Conservation (phyloP, 495 filamentous ascomycete genomes). For the Penicillium canescens region DNA sequence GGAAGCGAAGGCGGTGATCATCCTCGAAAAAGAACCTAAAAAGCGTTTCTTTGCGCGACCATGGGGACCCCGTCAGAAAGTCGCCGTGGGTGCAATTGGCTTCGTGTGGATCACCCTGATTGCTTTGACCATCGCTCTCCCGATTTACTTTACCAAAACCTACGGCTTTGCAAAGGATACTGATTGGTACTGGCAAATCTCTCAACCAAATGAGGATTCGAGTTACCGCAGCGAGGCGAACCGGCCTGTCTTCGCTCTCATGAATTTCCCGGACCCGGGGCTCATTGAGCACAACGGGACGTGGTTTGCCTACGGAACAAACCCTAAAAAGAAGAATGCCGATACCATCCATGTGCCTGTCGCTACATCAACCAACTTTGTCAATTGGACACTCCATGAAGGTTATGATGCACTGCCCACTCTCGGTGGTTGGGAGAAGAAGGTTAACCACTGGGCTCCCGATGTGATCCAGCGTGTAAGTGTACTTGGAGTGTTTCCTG, state of each 20-base stretch:
- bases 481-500: neutral
- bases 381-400: constrained; percentile 29
- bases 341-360: constrained; percentile 27
- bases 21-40: neutral
- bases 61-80: constrained; percentile 14
- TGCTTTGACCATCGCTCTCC: constrained; percentile 19
- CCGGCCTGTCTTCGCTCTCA: constrained; percentile 19
- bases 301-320: constrained; percentile 39
- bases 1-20: neutral
- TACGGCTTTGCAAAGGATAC: constrained; percentile 4
- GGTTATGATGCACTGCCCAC: constrained; percentile 32
- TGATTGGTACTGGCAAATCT: constrained; percentile 5
- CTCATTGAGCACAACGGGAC: constrained; percentile 32
- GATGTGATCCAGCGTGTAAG: constrained; percentile 38
- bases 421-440: constrained; percentile 22
- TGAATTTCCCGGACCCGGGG: constrained; percentile 41
- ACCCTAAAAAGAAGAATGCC: constrained; percentile 21
- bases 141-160: constrained; percentile 13
- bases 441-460: constrained; percentile 34
- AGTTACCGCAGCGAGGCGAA: constrained; percentile 25
- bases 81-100: constrained; percentile 9
- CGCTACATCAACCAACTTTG: constrained; percentile 33
- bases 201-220: constrained; percentile 13
- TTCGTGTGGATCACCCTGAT: constrained; percentile 14
- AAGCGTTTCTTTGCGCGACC: constrained; percentile 14